A percentile compares a stretch with the other conserved stretches of the same genome.
These are phyloP conservation scores for Craspedostauros australis DNA, from an alignment of 108 stramenopile genomes.

Conservation along the genomic window DNA sequence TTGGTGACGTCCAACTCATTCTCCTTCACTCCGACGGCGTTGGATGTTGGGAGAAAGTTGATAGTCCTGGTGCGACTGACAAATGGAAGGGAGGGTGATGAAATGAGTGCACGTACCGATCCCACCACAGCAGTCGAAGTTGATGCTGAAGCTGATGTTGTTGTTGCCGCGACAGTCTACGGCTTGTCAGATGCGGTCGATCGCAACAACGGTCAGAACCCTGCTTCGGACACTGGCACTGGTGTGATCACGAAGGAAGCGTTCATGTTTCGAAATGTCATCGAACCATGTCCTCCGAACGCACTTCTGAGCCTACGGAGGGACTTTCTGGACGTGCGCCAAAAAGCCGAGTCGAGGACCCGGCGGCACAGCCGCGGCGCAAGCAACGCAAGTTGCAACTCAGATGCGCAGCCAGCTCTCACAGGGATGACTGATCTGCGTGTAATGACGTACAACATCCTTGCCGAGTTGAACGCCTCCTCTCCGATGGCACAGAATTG, in stretches of 20 bases:
- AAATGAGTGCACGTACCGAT: too few species aligned
- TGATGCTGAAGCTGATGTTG: too few species aligned
- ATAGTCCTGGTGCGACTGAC: conserved; percentile 7
- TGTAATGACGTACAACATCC: conserved; percentile 68
- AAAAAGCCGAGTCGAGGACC: conserved; percentile 4
- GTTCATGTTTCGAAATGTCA: conserved; percentile 17
- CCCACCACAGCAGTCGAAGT: too few species aligned
- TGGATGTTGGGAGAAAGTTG: conserved; percentile 15
- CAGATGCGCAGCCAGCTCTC: background rate
- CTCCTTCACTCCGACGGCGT: conserved; percentile 11
- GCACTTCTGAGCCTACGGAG: conserved; percentile 10
- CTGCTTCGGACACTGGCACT: too few species aligned
- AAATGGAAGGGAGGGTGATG: too few species aligned
- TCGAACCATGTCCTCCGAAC: conserved; percentile 17
- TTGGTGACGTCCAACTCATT: conserved; percentile 19
- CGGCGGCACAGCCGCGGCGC: background rate
- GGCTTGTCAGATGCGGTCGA: too few species aligned
- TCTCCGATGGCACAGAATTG: conserved; percentile 26
- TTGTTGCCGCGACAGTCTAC: too few species aligned
- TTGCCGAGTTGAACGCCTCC: conserved; percentile 67
- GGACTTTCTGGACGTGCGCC: background rate
- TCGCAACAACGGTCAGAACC: too few species aligned
- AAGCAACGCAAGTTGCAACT: conserved; percentile 2
- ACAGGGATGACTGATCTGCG: conserved; percentile 20
- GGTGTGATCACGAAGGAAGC: conserved; percentile 28